Evolutionary conservation across 2,329 filamentous ascomycete species (phyloP).

Genomic region (Exserohilum rostratum): DNA sequence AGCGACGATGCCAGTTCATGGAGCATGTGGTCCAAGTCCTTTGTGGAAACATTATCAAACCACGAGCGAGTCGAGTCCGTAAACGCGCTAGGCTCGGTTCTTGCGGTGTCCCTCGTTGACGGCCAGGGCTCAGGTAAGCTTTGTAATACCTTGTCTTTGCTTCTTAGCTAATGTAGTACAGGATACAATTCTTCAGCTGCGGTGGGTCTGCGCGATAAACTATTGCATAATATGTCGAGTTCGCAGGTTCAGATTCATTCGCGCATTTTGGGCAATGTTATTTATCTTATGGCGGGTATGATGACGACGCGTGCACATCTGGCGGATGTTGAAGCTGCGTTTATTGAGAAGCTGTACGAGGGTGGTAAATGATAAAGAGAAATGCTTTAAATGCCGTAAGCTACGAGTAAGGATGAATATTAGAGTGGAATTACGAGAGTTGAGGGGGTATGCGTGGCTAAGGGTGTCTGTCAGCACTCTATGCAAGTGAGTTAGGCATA

Average conservation of each 20-base stretch:
- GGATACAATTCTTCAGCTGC: slow-evolving; percentile 65
- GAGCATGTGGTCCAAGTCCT: slow-evolving; percentile 72
- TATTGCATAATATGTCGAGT: slow-evolving; percentile 48
- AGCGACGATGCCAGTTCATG: slow-evolving; percentile 52
- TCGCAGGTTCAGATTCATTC: slow-evolving; percentile 60
- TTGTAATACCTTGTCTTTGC: neutral
- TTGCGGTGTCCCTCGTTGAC: slow-evolving; percentile 68
- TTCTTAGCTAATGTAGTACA: slow-evolving; percentile 15
- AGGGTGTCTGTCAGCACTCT: no score
- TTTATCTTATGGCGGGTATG: slow-evolving; percentile 65
- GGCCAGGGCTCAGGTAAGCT: slow-evolving; percentile 53
- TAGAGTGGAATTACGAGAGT: no score
- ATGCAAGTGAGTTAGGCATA: no score
- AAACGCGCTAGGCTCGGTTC: slow-evolving; percentile 75
- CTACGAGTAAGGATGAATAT: no score
- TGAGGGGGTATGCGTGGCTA: no score
- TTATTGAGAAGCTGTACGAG: slow-evolving; percentile 23
- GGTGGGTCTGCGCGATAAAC: slow-evolving; percentile 57
- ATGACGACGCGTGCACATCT: slow-evolving; percentile 28
- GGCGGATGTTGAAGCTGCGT: slow-evolving; percentile 24
- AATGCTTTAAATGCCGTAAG: no score
- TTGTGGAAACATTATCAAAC: slow-evolving; percentile 66
- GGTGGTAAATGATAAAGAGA: neutral
- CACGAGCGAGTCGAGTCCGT: slow-evolving; percentile 64
- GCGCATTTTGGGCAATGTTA: slow-evolving; percentile 65